phyloP scores from a whole-genome alignment of 2,329 filamentous ascomycete species.

The Alternaria sp. region DNA sequence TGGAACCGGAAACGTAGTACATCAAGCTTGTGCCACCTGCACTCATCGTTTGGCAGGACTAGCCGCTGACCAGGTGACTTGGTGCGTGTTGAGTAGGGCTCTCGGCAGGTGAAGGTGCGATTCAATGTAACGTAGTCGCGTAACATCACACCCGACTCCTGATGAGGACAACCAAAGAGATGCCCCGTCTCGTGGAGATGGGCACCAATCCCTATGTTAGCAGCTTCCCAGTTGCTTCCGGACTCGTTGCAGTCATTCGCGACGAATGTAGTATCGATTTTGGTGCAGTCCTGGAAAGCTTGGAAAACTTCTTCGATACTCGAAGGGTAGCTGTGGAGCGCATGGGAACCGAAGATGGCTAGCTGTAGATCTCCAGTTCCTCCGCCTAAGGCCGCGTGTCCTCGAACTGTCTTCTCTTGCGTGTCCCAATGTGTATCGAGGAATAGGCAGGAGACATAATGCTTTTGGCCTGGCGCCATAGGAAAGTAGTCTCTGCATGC shows the following conservation, averaged over 20 bases:
- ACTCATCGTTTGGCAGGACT: constrained; percentile 81
- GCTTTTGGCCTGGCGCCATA: constrained; percentile 77
- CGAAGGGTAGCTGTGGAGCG: constrained; percentile 87
- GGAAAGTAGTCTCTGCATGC: constrained; percentile 82
- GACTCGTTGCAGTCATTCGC: constrained; percentile 87
- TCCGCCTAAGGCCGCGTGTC: constrained; percentile 85
- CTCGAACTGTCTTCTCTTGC: constrained; percentile 71
- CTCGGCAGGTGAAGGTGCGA: constrained; percentile 79
- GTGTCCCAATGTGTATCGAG: constrained; percentile 91
- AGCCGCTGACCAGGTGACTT: constrained; percentile 79
- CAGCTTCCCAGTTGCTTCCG: constrained; percentile 94
- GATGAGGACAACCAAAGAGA: constrained; percentile 87
- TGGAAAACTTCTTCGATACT: constrained; percentile 89
- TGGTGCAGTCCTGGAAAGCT: constrained; percentile 88
- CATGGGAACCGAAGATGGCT: constrained; percentile 91
- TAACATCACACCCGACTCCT: constrained; percentile 90
- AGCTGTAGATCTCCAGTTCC: constrained; percentile 76
- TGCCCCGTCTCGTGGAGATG: constrained; percentile 93
- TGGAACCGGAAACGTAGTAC: constrained; percentile 88
- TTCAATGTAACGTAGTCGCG: constrained; percentile 86
- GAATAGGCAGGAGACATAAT: constrained; percentile 86
- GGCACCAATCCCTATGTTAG: constrained; percentile 90
- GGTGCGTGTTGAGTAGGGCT: constrained; percentile 87
- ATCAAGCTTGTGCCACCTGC: constrained; percentile 89
- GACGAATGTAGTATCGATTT: constrained; percentile 80